These are phyloP conservation scores for Didymella pomorum DNA, from an alignment of 2,329 filamentous ascomycete genomes.

Conservation along the genomic window DNA sequence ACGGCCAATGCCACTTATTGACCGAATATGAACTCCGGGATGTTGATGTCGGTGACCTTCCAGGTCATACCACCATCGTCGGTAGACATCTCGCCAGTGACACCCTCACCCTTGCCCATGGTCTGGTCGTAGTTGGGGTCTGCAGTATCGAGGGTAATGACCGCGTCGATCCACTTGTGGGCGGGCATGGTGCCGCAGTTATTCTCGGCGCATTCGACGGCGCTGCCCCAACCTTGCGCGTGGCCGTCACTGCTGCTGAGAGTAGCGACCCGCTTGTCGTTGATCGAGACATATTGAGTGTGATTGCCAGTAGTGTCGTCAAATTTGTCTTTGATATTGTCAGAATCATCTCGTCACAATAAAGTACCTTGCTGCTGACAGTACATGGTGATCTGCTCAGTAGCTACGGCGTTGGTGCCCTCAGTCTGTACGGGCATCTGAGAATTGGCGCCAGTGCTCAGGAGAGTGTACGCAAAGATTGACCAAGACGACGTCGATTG, in stretches of 20 bases:
- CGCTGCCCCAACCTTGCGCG: slow-evolving; percentile 55
- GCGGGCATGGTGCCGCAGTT: slow-evolving; percentile 54
- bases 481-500: slow-evolving; percentile 49
- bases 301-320: slow-evolving; percentile 53
- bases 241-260: slow-evolving; percentile 57
- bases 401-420: slow-evolving; percentile 31
- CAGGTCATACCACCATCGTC: slow-evolving; percentile 55
- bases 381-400: slow-evolving; percentile 54
- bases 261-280: slow-evolving; percentile 51
- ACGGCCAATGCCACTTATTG: neutral
- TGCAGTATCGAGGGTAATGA: slow-evolving; percentile 46
- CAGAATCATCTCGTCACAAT: neutral
- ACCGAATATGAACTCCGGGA: slow-evolving; percentile 33
- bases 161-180: slow-evolving; percentile 54
- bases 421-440: slow-evolving; percentile 49
- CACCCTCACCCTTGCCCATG: slow-evolving; percentile 48
- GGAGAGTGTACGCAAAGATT: slow-evolving; percentile 56
- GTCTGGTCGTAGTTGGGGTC: slow-evolving; percentile 54
- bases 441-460: slow-evolving; percentile 41
- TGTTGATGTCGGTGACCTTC: slow-evolving; percentile 52
- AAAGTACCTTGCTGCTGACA: slow-evolving; percentile 28
- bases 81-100: slow-evolving; percentile 54
- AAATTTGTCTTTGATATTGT: slow-evolving; percentile 46
- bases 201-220: slow-evolving; percentile 52
- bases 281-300: slow-evolving; percentile 52